phyloP scores from a whole-genome alignment of 108 stramenopile species.

The Nitzschia sp. region DNA sequence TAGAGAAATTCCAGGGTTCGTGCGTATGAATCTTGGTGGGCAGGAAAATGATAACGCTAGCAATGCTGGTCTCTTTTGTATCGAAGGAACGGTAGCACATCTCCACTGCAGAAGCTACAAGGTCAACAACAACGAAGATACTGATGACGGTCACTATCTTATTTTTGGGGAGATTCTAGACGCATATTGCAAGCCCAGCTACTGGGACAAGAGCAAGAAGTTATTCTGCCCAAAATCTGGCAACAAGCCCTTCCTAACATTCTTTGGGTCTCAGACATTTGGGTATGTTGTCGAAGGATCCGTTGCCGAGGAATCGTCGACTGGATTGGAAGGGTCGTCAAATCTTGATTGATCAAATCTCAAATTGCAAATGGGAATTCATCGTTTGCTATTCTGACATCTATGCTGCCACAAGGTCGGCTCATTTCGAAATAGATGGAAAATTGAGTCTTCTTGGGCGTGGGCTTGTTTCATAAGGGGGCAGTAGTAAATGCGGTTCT shows the following conservation, averaged over 20 bases:
- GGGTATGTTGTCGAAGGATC: conserved; percentile 37
- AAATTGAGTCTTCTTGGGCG: not conserved
- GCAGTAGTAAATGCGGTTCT: not conserved
- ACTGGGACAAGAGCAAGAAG: conserved; percentile 60
- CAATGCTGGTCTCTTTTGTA: conserved; percentile 38
- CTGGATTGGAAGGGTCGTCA: too few species aligned
- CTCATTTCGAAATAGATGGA: not conserved
- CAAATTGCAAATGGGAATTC: not conserved
- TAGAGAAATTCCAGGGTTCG: conserved; percentile 43
- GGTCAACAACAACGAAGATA: conserved; percentile 8
- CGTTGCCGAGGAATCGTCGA: too few species aligned
- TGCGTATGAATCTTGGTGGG: conserved; percentile 24
- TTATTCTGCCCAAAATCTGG: conserved; percentile 41
- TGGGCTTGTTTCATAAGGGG: not conserved
- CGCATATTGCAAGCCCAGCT: conserved; percentile 48
- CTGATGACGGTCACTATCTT: conserved; percentile 59
- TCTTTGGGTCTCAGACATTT: conserved; percentile 72
- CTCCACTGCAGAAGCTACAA: conserved; percentile 32
- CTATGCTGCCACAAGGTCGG: conserved; percentile 1
- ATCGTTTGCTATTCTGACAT: not conserved
- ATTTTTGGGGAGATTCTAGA: conserved; percentile 49
- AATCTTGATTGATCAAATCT: not conserved
- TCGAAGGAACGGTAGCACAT: conserved; percentile 62
- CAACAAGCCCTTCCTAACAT: conserved; percentile 58
- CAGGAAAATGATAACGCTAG: not conserved